Evolutionary conservation across 345 rosid genomes (phyloP), one percentile per base, ranked within the genome.

Genomic region (Murraya paniculata): DNA sequence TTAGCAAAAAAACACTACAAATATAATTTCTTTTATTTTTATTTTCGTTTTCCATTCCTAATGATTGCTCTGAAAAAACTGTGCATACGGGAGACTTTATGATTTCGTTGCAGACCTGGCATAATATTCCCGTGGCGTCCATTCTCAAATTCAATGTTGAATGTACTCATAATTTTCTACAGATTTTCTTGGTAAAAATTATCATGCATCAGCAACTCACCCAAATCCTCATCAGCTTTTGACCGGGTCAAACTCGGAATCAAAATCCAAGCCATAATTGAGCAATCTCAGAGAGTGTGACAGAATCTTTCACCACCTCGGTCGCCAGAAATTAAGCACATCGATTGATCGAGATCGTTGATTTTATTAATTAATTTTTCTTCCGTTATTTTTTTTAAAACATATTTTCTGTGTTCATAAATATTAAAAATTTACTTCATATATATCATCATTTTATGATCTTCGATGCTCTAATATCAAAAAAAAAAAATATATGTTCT

Each of bases 241-340:
- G 89, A 85, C 87, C 78, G 75, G 75, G 86, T 83, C 86, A 81
- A 68, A 66, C 75, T 78, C 80, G 79, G 81, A 73, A 77, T 72
- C 84, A 72, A 85, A 79, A 83, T 83, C 83, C 77, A 79, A 83
- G 73, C 77, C 48, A 81, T 75, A 82, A 87, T 83, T 72, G 71
- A 61, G 38, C 78, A n/a, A 75, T 61, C 68, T 67, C 85, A 79
- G 86, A 81, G 85, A 14, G 18, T 13, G 50, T 13, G 50, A 45
- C 50, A 45, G 50, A 81, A 81, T 83, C 88, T 85, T 78, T 81
- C 58, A 39, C 80, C 79, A 68, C 56, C 69, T 84, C 55, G 66
- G 2, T 60, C 72, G 1, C 69, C 73, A 64, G 7, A 38, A 9
- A 38, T 64, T 71, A 1, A 27, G 48, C 38, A 77, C 24, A 53